Evolutionary conservation across 768 basidiomycete genomes (phyloP).

Genomic region (Agaricus blazei): DNA sequence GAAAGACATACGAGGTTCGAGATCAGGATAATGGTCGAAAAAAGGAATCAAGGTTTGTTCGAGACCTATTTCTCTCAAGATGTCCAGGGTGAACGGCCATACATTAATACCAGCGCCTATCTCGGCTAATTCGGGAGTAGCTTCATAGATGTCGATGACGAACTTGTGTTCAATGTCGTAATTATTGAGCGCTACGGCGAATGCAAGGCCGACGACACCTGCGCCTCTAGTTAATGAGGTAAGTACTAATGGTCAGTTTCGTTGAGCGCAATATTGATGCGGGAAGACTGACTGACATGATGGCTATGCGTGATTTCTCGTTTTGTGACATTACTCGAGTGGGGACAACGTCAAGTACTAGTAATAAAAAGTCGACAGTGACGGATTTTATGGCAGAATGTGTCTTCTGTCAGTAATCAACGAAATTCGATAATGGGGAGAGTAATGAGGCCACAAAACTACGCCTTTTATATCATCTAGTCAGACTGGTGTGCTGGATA

Average conservation of each 20-base stretch:
- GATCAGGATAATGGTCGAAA: conserved; percentile 12
- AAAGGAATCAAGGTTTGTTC: conserved; percentile 9
- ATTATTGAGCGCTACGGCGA: conserved; percentile 28
- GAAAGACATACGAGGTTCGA: conserved; percentile 11
- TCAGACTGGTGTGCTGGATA: too few species aligned
- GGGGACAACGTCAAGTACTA: too few species aligned
- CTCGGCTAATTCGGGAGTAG: conserved; percentile 31
- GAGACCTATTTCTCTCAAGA: conserved; percentile 10
- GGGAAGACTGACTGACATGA: conserved; percentile 1
- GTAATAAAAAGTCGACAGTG: too few species aligned
- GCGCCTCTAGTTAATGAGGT: conserved; percentile 26
- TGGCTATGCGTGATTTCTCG: conserved; percentile 2
- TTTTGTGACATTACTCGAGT: background rate
- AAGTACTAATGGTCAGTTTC: too few species aligned
- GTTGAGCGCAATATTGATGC: background rate
- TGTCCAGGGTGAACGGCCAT: conserved; percentile 20
- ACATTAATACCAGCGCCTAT: conserved; percentile 40
- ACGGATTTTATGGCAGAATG: too few species aligned
- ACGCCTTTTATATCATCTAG: too few species aligned
- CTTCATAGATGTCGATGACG: conserved; percentile 38
- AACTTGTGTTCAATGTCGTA: conserved; percentile 16
- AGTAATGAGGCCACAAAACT: too few species aligned
- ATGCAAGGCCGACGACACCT: conserved; percentile 34
- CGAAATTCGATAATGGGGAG: too few species aligned
- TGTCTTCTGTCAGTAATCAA: too few species aligned